Conservation (phyloP, 345 rosid species). For the Ceriops tagal region DNA sequence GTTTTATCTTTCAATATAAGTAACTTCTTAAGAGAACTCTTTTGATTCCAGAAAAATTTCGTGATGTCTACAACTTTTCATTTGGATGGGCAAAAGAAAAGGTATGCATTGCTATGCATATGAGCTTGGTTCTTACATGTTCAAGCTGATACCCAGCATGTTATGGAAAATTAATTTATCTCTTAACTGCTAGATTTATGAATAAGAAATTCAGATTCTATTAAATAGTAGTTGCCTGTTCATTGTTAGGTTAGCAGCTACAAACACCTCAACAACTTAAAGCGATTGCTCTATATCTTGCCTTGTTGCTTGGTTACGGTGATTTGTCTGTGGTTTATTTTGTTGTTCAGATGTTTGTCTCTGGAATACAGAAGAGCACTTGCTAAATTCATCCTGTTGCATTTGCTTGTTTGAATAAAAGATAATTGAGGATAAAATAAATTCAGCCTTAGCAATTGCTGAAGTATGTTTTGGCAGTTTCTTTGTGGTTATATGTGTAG, state of each 20-base stretch:
- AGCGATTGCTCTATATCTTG: background rate
- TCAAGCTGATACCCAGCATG: background rate
- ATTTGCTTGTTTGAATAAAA: too few relatives aligned
- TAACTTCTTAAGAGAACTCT: too few relatives aligned
- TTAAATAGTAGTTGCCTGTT: background rate
- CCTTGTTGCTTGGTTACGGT: background rate
- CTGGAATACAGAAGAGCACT: background rate
- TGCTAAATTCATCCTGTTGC: too few relatives aligned
- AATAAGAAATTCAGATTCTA: too few relatives aligned
- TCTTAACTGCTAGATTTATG: too few relatives aligned
- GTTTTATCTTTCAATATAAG: too few relatives aligned
- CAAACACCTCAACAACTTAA: background rate
- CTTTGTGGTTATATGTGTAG: too few relatives aligned
- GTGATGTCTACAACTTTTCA: conserved; percentile 89
- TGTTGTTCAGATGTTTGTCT: background rate
- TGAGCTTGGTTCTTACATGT: background rate
- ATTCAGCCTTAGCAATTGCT: too few relatives aligned
- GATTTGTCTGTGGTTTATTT: background rate
- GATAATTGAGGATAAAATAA: too few relatives aligned
- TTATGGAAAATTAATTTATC: background rate
- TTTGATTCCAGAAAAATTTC: conserved; percentile 70
- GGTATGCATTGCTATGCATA: conserved; percentile 39
- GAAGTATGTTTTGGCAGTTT: too few relatives aligned
- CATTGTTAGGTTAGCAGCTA: background rate
- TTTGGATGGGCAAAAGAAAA: conserved; percentile 99